These are phyloP conservation scores for Chamaenerion angustifolium DNA, from an alignment of 345 rosid genomes.

Conservation along the genomic window DNA sequence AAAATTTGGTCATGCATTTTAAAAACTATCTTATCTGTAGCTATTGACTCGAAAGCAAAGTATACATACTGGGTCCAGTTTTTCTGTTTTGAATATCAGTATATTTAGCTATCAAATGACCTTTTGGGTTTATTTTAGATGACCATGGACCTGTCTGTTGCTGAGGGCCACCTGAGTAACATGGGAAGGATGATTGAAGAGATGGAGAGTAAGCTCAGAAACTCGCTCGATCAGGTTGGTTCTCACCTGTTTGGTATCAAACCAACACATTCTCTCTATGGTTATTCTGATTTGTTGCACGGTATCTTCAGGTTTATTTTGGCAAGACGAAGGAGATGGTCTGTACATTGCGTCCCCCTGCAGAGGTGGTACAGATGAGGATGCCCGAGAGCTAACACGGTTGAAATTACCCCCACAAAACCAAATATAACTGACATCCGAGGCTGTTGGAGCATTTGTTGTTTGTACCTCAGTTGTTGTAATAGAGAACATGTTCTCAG, in stretches of 20 bases:
- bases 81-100: no score
- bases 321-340: slow-evolving; percentile 98
- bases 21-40: no score
- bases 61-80: no score
- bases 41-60: no score
- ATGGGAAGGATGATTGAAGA: slow-evolving; percentile 99
- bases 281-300: neutral
- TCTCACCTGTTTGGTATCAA: neutral
- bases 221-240: slow-evolving; percentile 83
- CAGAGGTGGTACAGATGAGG: slow-evolving; percentile 57
- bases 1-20: no score
- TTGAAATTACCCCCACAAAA: no score
- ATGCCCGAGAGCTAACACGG: slow-evolving; percentile 29
- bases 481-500: no score
- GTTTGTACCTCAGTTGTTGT: no score
- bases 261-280: neutral
- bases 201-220: slow-evolving; percentile 88
- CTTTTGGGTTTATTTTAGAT: slow-evolving; percentile 27
- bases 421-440: no score
- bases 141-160: slow-evolving; percentile 72
- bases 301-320: slow-evolving; percentile 66
- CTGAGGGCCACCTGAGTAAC: slow-evolving; percentile 90
- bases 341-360: slow-evolving; percentile 76
- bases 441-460: no score
- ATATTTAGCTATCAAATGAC: neutral